Conservation (phyloP, 78 protist genomes). For the Dictyostelium firmibasis region DNA sequence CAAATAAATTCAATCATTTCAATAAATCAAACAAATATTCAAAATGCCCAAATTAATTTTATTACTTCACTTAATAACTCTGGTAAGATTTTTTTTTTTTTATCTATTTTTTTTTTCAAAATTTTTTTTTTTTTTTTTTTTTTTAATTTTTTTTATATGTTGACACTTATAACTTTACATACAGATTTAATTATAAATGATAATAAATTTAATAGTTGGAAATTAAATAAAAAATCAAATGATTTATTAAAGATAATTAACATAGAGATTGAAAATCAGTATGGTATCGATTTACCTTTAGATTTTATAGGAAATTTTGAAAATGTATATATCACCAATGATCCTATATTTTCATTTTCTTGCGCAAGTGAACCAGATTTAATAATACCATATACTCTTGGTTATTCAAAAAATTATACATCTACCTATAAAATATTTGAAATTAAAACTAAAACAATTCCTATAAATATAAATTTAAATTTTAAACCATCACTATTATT, state of each 20-base stretch:
- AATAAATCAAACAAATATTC: background rate
- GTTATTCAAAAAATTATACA: background rate
- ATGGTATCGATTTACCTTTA: background rate
- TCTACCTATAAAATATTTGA: background rate
- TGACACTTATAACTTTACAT: background rate
- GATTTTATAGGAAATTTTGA: background rate
- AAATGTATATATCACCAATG: background rate
- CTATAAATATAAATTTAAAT: background rate
- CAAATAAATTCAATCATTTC: background rate
- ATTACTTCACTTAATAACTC: background rate
- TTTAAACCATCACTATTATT: background rate
- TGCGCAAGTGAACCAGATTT: background rate
- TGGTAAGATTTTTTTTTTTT: background rate
- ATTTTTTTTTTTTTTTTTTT: background rate
- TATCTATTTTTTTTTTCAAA: too few relatives aligned
- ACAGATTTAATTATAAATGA: background rate
- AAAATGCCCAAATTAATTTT: background rate
- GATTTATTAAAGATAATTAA: background rate
- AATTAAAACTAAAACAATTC: background rate
- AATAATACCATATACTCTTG: background rate
- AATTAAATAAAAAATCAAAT: background rate
- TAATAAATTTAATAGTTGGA: background rate
- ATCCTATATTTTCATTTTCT: background rate
- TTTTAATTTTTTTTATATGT: too few relatives aligned
- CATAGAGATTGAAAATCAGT: background rate